These are phyloP conservation scores for Talaromyces proteolyticus DNA, from an alignment of 495 filamentous ascomycete genomes.

Conservation along the genomic window DNA sequence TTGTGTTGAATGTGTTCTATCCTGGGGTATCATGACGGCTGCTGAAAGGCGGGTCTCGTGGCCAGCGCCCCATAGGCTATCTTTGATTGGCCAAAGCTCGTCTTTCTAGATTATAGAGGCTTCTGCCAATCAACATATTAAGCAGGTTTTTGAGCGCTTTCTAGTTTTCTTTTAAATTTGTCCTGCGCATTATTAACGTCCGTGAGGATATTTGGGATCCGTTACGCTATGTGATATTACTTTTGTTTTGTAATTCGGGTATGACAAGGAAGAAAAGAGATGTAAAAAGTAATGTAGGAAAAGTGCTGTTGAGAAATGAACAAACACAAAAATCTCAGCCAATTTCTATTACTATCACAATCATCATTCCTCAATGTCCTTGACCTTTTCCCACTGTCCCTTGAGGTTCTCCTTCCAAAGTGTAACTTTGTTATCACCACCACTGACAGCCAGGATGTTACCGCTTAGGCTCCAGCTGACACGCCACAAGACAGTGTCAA, in stretches of 20 bases:
- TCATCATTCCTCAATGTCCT: constrained; percentile 97
- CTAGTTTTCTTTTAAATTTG: too few species aligned
- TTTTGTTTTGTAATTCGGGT: too few species aligned
- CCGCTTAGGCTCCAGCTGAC: constrained; percentile 98
- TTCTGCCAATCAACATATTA: too few species aligned
- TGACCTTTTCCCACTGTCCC: constrained; percentile 88
- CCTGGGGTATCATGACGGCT: background rate
- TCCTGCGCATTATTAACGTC: too few species aligned
- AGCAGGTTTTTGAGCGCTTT: too few species aligned
- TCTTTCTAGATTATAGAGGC: too few species aligned
- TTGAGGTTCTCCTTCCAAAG: constrained; percentile 55
- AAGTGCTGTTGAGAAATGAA: background rate
- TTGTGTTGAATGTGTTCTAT: background rate
- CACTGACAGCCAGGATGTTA: constrained; percentile 90
- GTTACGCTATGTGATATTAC: too few species aligned
- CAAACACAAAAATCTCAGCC: background rate
- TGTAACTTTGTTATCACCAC: constrained; percentile 94
- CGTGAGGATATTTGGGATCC: too few species aligned
- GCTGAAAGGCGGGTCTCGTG: background rate
- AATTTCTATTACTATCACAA: too few species aligned
- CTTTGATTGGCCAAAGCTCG: background rate
- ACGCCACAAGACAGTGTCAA: constrained; percentile 88
- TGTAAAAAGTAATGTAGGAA: constrained; percentile 7
- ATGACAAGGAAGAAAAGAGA: constrained; percentile 13
- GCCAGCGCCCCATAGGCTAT: background rate